Evolutionary conservation across 2,329 filamentous ascomycete genomes (phyloP).

Genomic region (Diaporthe citriasiana): DNA sequence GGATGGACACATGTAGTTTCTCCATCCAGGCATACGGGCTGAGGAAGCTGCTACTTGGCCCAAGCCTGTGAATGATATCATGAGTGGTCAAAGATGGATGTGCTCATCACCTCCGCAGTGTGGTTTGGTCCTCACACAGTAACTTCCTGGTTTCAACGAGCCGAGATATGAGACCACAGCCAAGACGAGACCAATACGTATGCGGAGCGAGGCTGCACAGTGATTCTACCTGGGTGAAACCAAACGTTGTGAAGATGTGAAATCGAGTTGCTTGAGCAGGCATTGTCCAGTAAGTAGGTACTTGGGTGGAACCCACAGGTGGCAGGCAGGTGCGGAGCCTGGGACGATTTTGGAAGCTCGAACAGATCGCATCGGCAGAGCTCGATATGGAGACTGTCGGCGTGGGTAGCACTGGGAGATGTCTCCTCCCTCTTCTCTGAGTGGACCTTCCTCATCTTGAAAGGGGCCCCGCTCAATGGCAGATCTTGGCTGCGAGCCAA

Average conservation of each 20-base stretch:
- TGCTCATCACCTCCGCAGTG: not conserved
- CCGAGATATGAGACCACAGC: not conserved
- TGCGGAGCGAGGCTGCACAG: not conserved
- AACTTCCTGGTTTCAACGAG: not conserved
- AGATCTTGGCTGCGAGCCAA: conserved; percentile 20
- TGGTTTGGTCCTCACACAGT: no score
- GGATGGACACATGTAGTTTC: no score
- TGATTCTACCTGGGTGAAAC: no score
- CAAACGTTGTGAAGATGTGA: not conserved
- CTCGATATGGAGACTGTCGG: conserved; percentile 8
- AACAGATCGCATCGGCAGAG: not conserved
- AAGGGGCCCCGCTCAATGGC: conserved; percentile 6
- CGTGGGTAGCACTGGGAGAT: not conserved
- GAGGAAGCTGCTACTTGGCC: not conserved
- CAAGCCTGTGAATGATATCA: not conserved
- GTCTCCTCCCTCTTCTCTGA: conserved; percentile 2
- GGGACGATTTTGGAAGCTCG: conserved; percentile 15
- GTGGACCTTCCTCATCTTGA: conserved; percentile 24
- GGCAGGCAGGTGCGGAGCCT: not conserved
- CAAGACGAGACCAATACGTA: not conserved
- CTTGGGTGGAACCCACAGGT: not conserved
- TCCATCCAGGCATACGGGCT: not conserved
- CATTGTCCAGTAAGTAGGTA: not conserved
- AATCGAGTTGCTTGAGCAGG: not conserved
- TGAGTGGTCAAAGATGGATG: not conserved